Percentiles rank a stretch among this genome's conserved stretches.
phyloP scores from a whole-genome alignment of 148 eudicot species.

The Euryodendron excelsum region DNA sequence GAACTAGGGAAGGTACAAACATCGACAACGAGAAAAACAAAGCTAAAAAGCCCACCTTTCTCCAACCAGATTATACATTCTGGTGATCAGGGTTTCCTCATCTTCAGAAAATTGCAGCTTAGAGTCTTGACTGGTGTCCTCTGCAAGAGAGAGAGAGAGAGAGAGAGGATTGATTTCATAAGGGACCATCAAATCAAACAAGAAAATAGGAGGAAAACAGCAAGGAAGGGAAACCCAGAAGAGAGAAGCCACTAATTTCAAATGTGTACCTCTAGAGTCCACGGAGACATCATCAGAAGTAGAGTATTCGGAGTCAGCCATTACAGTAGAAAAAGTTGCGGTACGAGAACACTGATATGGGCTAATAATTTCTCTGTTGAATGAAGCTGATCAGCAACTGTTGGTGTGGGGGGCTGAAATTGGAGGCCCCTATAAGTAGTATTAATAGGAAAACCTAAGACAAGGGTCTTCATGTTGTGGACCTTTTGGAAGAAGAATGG shows the following conservation, averaged over 20 bases:
- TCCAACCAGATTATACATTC: slow-evolving; percentile 41
- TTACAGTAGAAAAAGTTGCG: neutral
- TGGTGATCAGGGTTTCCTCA: slow-evolving; percentile 33
- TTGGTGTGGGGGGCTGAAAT: neutral
- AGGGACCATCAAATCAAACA: neutral
- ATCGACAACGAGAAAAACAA: neutral
- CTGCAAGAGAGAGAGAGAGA: slow-evolving; percentile 14
- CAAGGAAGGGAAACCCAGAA: neutral
- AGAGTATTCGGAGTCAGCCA: slow-evolving; percentile 14
- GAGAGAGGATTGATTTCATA: neutral
- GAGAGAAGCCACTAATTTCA: neutral
- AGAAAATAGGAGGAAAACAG: neutral
- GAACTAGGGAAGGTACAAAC: too few relatives aligned
- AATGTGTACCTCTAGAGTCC: slow-evolving; percentile 23
- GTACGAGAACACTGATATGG: neutral
- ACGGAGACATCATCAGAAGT: slow-evolving; percentile 1
- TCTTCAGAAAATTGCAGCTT: slow-evolving; percentile 30
- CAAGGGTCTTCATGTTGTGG: neutral
- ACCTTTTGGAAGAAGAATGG: slow-evolving; percentile 2
- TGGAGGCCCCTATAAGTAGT: slow-evolving; percentile 1
- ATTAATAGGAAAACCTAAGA: neutral
- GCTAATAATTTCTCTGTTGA: too few relatives aligned
- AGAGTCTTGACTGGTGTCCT: slow-evolving; percentile 20
- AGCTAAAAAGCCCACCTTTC: slow-evolving; percentile 20
- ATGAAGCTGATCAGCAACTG: neutral